phyloP scores from a whole-genome alignment of 2,329 filamentous ascomycete species.

The Aspergillus sp. region DNA sequence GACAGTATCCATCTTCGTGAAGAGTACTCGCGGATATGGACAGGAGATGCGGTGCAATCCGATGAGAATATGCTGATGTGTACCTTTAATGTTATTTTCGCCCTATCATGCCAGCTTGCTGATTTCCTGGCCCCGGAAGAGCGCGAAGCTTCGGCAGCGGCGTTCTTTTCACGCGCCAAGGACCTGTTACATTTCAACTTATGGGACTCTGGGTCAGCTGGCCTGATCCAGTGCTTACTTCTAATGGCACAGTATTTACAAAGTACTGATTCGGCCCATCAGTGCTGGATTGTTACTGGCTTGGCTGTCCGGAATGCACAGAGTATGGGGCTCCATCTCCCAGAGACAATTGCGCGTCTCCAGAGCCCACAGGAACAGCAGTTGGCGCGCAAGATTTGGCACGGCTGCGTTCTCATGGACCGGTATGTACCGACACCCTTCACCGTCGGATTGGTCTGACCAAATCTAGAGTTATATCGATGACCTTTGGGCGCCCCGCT shows the following conservation, averaged over 20 bases:
- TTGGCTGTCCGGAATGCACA: slow-evolving; percentile 50
- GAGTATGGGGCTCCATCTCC: slow-evolving; percentile 47
- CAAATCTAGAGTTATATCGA: slow-evolving; percentile 33
- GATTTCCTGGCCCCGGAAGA: slow-evolving; percentile 44
- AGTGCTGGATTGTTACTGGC: slow-evolving; percentile 53
- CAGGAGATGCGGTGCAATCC: slow-evolving; percentile 34
- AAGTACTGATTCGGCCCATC: slow-evolving; percentile 49
- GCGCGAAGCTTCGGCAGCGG: slow-evolving; percentile 41
- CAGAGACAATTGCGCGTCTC: slow-evolving; percentile 36
- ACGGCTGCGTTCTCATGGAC: slow-evolving; percentile 40
- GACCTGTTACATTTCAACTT: slow-evolving; percentile 44
- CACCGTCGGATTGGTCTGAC: background rate
- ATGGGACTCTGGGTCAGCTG: slow-evolving; percentile 46
- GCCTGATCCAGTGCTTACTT: slow-evolving; percentile 49
- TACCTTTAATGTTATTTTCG: slow-evolving; percentile 50
- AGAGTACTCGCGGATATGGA: slow-evolving; percentile 45
- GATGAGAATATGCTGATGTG: slow-evolving; percentile 48
- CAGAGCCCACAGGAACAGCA: slow-evolving; percentile 29
- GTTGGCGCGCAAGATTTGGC: slow-evolving; percentile 34
- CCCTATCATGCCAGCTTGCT: slow-evolving; percentile 46
- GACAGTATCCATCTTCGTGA: slow-evolving; percentile 39
- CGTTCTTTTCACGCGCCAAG: slow-evolving; percentile 47
- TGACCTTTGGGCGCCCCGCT: slow-evolving; percentile 38
- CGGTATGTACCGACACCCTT: slow-evolving; percentile 19
- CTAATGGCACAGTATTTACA: slow-evolving; percentile 52